phyloP scores from a whole-genome alignment of 2,329 filamentous ascomycete genomes.

The Aureobasidium sp. region DNA sequence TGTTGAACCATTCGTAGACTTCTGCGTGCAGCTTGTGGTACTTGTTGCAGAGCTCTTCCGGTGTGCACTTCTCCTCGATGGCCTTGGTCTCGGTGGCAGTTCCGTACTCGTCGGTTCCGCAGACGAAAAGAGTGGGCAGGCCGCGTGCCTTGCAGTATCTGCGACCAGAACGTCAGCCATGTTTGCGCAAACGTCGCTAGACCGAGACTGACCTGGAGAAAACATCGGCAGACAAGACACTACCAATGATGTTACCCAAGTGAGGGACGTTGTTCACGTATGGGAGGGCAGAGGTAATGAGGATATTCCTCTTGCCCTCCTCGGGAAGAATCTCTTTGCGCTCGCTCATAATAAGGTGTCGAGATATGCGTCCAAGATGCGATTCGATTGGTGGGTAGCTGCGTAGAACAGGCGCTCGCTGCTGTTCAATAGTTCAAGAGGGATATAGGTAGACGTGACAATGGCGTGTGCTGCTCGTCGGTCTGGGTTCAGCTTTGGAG shows the following conservation, averaged over 20 bases:
- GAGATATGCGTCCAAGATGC: background rate
- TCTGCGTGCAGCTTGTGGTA: slow-evolving; percentile 85
- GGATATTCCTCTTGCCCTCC: slow-evolving; percentile 66
- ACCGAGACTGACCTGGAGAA: slow-evolving; percentile 35
- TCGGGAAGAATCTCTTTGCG: slow-evolving; percentile 38
- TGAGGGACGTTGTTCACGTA: slow-evolving; percentile 73
- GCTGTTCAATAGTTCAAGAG: background rate
- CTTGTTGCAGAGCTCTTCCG: slow-evolving; percentile 80
- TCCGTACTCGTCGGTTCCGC: slow-evolving; percentile 89
- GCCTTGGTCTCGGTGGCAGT: slow-evolving; percentile 96
- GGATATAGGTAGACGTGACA: background rate
- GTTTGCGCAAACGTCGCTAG: background rate
- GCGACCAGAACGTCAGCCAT: slow-evolving; percentile 13
- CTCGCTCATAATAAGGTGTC: slow-evolving; percentile 13
- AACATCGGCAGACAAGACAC: slow-evolving; percentile 81
- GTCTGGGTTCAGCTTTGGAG: slow-evolving; percentile 1
- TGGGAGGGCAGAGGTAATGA: slow-evolving; percentile 85
- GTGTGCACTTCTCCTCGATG: slow-evolving; percentile 75
- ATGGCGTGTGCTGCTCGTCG: background rate
- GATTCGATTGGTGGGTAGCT: background rate
- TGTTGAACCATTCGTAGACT: slow-evolving; percentile 94
- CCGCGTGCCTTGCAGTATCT: slow-evolving; percentile 74
- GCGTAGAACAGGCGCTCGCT: background rate
- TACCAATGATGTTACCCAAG: slow-evolving; percentile 81
- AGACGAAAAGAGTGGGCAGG: slow-evolving; percentile 73